Evolutionary conservation across 1,139 yeast species (phyloP).

Genomic region (Geotrichum klebahnii): DNA sequence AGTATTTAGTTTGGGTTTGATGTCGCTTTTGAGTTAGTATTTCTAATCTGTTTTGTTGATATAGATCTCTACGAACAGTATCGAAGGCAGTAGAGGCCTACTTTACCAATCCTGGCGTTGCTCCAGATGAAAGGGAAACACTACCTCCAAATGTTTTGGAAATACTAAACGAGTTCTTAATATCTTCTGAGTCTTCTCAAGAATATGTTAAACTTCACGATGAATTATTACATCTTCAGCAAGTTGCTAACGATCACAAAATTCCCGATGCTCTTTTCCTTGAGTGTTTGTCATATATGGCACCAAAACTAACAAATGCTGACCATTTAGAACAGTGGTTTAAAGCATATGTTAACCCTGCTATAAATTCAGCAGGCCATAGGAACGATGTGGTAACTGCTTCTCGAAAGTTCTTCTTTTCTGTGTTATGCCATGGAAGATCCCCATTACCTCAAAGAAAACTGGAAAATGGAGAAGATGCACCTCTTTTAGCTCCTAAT

Average conservation of each 20-base stretch:
- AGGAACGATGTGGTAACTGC: conserved; percentile 41
- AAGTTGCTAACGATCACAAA: conserved; percentile 36
- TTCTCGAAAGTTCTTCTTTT: conserved; percentile 44
- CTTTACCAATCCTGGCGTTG: conserved; percentile 5
- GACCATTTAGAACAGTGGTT: conserved; percentile 52
- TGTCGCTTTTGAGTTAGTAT: too few species aligned
- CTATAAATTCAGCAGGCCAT: conserved; percentile 60
- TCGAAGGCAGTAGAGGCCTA: conserved; percentile 25
- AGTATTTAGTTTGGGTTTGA: not conserved
- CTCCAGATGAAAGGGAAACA: not conserved
- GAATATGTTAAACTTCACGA: conserved; percentile 42
- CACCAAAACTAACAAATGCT: conserved; percentile 42
- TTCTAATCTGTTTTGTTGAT: too few species aligned
- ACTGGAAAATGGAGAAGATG: conserved; percentile 32
- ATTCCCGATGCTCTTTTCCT: conserved; percentile 45
- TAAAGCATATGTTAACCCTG: conserved; percentile 49
- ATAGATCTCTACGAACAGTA: conserved; percentile 23
- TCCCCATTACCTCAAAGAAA: conserved; percentile 26
- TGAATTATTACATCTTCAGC: conserved; percentile 48
- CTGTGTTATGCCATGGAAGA: conserved; percentile 35
- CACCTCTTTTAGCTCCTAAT: not conserved
- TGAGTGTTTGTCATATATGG: conserved; percentile 43
- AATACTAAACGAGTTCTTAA: too few species aligned
- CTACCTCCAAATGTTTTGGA: not conserved
- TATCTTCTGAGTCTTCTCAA: not conserved